These are phyloP conservation scores for Penicillium sp. DNA, from an alignment of 2,329 filamentous ascomycete genomes.

Conservation along the genomic window DNA sequence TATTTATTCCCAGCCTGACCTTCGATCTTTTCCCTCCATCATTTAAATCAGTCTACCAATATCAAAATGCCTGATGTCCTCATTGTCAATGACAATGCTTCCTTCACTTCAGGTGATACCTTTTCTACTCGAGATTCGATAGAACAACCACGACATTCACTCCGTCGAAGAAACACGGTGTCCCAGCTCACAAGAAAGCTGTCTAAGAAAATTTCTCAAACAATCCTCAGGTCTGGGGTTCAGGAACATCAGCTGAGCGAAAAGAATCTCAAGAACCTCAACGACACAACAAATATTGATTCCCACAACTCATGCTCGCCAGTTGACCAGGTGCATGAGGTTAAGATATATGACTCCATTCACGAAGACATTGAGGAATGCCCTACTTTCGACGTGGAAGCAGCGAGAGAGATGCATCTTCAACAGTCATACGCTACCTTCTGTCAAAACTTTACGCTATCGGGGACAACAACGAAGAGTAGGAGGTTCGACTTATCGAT, in stretches of 20 bases:
- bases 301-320: neutral
- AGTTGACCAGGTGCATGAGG: neutral
- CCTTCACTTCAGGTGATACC: slow-evolving; percentile 9
- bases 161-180: slow-evolving; percentile 13
- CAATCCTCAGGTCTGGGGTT: neutral
- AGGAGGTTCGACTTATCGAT: slow-evolving; percentile 11
- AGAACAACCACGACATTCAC: neutral
- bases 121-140: slow-evolving; percentile 7
- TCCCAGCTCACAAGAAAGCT: slow-evolving; percentile 13
- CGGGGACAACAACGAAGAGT: slow-evolving; percentile 1
- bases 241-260: slow-evolving; percentile 9
- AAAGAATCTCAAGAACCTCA: slow-evolving; percentile 11
- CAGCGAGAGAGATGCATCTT: slow-evolving; percentile 3
- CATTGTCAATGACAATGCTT: slow-evolving; percentile 14
- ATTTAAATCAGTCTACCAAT: neutral
- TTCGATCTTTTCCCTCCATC: neutral
- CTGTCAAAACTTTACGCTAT: slow-evolving; percentile 15
- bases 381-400: neutral
- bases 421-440: slow-evolving; percentile 13
- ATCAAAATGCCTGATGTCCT: slow-evolving; percentile 11
- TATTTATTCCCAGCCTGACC: slow-evolving; percentile 1
- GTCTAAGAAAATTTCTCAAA: slow-evolving; percentile 15
- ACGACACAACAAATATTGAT: neutral
- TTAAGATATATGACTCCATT: neutral
- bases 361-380: neutral